Percentiles rank a stretch among this genome's conserved stretches.
These are phyloP conservation scores for Datura wrightii DNA, from an alignment of 257 asterid species.

Conservation along the genomic window DNA sequence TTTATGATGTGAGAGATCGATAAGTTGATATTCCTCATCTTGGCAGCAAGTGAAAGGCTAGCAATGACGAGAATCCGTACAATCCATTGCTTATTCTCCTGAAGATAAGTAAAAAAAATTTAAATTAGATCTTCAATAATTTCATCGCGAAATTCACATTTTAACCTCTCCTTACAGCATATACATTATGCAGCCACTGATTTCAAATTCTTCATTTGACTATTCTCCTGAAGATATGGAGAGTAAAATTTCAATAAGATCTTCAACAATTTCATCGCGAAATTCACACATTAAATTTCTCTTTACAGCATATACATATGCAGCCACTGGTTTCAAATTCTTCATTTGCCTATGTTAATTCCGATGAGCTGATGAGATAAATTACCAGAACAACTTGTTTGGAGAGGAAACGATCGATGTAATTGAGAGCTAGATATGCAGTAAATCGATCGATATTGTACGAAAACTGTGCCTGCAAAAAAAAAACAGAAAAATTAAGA, in stretches of 20 bases:
- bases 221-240: too few relatives aligned
- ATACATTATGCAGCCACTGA: too few relatives aligned
- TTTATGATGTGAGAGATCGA: conserved; percentile 24
- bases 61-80: conserved; percentile 53
- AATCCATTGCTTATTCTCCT: conserved; percentile 62
- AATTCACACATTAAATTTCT: neutral
- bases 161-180: neutral
- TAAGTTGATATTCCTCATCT: conserved; percentile 52
- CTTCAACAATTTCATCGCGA: neutral
- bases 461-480: conserved; percentile 48
- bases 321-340: neutral
- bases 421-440: conserved; percentile 59
- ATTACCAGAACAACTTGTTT: conserved; percentile 52
- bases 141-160: neutral
- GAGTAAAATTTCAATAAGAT: too few relatives aligned
- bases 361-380: neutral
- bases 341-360: neutral
- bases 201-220: too few relatives aligned
- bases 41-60: conserved; percentile 64
- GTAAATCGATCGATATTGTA: conserved; percentile 51
- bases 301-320: neutral
- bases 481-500: neutral
- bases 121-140: neutral
- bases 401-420: conserved; percentile 66
- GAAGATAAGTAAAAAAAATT: neutral